A percentile compares a stretch with the other conserved stretches of the same genome.
phyloP scores from a whole-genome alignment of 495 filamentous ascomycete species.

The Penicillium egyptiacum region DNA sequence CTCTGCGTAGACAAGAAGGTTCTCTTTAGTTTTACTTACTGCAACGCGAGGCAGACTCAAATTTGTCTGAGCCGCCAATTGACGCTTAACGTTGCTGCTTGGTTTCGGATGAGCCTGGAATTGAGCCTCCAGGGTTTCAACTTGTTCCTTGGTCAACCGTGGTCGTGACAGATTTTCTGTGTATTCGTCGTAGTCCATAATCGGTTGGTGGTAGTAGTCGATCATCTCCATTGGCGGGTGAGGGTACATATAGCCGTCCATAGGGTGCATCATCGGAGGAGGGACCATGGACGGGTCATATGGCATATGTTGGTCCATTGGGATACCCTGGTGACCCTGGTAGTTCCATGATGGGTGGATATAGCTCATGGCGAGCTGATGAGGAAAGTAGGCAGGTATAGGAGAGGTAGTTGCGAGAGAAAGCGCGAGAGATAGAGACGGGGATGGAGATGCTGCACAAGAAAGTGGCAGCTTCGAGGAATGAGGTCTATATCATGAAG shows the following conservation, averaged over 20 bases:
- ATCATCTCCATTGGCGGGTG: constrained; percentile 47
- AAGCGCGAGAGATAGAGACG: not conserved
- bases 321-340: constrained; percentile 36
- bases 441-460: constrained; percentile 13
- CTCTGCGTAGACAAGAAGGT: not conserved
- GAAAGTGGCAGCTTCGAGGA: constrained; percentile 12
- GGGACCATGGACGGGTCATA: constrained; percentile 45
- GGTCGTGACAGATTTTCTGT: constrained; percentile 57
- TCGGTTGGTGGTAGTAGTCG: constrained; percentile 50
- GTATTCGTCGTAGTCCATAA: constrained; percentile 53
- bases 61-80: constrained; percentile 69
- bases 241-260: constrained; percentile 46
- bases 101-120: constrained; percentile 78
- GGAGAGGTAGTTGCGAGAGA: constrained; percentile 3
- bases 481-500: constrained; percentile 27
- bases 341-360: constrained; percentile 48
- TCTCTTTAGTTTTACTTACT: constrained; percentile 48
- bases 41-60: constrained; percentile 75
- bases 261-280: constrained; percentile 45
- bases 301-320: constrained; percentile 42
- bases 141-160: constrained; percentile 77
- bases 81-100: constrained; percentile 70
- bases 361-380: constrained; percentile 41
- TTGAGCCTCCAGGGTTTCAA: constrained; percentile 71
- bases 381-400: constrained; percentile 7